Base-by-base conservation (phyloP, 768 basidiomycete genomes). In the Suillus alpinus region DNA sequence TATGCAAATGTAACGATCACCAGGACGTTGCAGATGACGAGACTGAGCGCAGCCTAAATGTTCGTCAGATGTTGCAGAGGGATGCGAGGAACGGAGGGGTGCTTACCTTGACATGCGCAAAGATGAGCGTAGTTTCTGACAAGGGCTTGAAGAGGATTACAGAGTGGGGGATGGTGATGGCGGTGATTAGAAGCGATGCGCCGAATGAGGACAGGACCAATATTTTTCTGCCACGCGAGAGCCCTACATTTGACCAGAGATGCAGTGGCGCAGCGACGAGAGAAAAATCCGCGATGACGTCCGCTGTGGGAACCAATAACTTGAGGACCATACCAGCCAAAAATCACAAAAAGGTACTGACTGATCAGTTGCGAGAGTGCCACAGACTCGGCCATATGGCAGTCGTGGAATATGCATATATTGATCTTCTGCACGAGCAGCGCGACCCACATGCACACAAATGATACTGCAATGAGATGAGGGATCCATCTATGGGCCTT, bases 11-110 rank as follows among this genome's bases (percentile, higher is more conserved):
- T 46, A 14, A 71, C 66, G 37, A 73, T 62, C 41, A 74, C 73
- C 51, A 72, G 58, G n/a, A 69, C 56, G 20, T 71, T 71, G 61
- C 71, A 73, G 4, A 73, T 58, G 40, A 74, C 55, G 29, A 69
- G 44, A 4, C 71, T 62, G 29, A 69, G 52, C 4, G 73, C 68
- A 7, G 66, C 34, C 71, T 71, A 39, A 16, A 23, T 9, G 7
- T 39, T 5, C 23, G 10, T 55, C 16, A 37, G 36, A 34, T 16
- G 2, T 26, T 41, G 18, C 34, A 18, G 37, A 32, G 39, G 20
- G 32, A 26, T 40, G 32, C 32, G 9, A 57, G 16, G 7, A 44
- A 23, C 12, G 14, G 50, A 62, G 39, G 39, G 13, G 4, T 10
- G 10, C 20, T 47, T 34, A 61, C 62, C 49, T 69, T 69, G 59